These are phyloP conservation scores for Zanthoxylum bungeanum DNA, from an alignment of 345 rosid species.

Conservation along the genomic window DNA sequence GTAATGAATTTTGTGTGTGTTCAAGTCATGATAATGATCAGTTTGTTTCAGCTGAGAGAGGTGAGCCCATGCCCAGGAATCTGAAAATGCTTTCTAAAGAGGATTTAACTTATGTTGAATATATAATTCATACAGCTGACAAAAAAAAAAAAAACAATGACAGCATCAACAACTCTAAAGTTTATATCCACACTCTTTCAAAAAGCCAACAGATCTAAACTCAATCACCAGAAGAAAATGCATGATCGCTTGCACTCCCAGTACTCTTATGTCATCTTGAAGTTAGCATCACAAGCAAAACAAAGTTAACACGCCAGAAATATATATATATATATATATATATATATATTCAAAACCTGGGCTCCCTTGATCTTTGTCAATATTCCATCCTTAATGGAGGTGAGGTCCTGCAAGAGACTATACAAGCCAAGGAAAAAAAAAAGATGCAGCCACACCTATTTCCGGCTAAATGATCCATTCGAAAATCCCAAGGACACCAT, in stretches of 20 bases:
- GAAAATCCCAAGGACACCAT: not conserved
- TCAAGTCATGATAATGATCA: not conserved
- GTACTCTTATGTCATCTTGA: not conserved
- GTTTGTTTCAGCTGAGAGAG: not conserved
- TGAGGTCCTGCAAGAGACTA: not conserved
- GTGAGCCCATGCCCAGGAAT: no score
- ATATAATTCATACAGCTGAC: not conserved
- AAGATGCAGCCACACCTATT: not conserved
- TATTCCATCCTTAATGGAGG: not conserved
- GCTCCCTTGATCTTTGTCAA: no score
- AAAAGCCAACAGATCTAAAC: conserved; percentile 1
- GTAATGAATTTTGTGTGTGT: no score
- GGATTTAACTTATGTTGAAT: not conserved
- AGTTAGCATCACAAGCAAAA: not conserved
- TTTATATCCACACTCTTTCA: not conserved
- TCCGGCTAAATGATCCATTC: not conserved
- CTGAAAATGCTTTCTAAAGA: not conserved
- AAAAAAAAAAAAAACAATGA: not conserved
- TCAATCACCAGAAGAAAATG: no score
- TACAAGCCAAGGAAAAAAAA: not conserved
- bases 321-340: no score
- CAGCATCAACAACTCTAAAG: not conserved
- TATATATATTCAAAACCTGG: not conserved
- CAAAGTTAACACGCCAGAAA: not conserved
- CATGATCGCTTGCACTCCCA: no score